These are phyloP conservation scores for Blastobotrys terrestris DNA, from an alignment of 805 yeast species.

Conservation along the genomic window DNA sequence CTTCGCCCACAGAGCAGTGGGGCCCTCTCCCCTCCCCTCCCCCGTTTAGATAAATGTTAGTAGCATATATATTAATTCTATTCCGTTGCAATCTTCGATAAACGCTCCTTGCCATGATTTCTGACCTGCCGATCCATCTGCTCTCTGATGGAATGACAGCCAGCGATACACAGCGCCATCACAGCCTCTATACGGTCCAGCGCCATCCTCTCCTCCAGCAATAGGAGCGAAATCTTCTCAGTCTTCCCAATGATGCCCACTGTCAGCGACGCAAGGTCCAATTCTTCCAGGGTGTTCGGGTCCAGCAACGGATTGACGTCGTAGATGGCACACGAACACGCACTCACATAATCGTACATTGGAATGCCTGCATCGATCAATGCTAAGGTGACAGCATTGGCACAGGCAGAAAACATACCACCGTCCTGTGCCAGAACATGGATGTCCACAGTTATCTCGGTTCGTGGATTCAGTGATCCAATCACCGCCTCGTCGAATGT, in stretches of 20 bases:
- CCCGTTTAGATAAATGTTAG: no score
- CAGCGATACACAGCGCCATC: conserved; percentile 77
- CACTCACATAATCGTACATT: conserved; percentile 82
- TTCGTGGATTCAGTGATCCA: conserved; percentile 71
- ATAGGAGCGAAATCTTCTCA: conserved; percentile 68
- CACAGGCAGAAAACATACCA: conserved; percentile 68
- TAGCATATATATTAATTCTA: neutral
- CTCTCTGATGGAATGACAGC: conserved; percentile 74
- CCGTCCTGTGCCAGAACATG: conserved; percentile 89
- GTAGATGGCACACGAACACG: conserved; percentile 72
- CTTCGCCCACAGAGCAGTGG: no score
- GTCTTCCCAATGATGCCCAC: conserved; percentile 79
- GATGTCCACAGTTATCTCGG: conserved; percentile 66
- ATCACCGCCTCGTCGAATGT: conserved; percentile 53
- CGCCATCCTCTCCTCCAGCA: conserved; percentile 79
- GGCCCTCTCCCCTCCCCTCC: no score
- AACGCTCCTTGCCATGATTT: conserved; percentile 58
- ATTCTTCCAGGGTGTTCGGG: conserved; percentile 74
- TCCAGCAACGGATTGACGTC: conserved; percentile 79
- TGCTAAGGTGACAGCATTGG: conserved; percentile 84
- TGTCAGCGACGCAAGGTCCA: conserved; percentile 73
- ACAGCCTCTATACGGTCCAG: conserved; percentile 71
- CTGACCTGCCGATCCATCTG: conserved; percentile 84
- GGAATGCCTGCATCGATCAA: conserved; percentile 93
- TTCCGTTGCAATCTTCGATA: conserved; percentile 33